Conservation (phyloP, 352 stramenopile species). For the Detonula confervacea region DNA sequence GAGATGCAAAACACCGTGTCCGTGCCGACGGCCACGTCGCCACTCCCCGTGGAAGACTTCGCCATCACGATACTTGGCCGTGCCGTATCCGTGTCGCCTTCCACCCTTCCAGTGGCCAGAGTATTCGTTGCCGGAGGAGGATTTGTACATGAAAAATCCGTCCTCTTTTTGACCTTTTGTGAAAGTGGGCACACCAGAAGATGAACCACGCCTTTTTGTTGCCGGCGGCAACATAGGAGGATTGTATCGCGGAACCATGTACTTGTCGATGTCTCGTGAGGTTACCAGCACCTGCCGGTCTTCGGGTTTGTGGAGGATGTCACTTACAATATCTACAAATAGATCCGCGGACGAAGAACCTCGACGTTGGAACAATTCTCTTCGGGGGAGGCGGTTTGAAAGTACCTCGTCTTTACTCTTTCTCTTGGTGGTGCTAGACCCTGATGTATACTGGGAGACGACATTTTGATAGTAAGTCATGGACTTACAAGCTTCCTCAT, state of each 20-base stretch:
- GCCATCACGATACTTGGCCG: slow-evolving; percentile 50
- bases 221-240: slow-evolving; percentile 28
- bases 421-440: not conserved
- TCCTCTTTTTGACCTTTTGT: slow-evolving; percentile 54
- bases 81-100: slow-evolving; percentile 51
- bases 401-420: slow-evolving; percentile 18
- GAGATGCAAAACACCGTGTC: slow-evolving; percentile 52
- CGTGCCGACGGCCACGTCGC: slow-evolving; percentile 50
- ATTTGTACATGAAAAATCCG: slow-evolving; percentile 54
- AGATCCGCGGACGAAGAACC: slow-evolving; percentile 24
- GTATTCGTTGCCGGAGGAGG: slow-evolving; percentile 47
- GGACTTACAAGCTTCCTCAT: slow-evolving; percentile 20
- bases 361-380: slow-evolving; percentile 37
- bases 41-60: slow-evolving; percentile 56
- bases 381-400: slow-evolving; percentile 18
- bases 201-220: too few relatives aligned
- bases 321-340: slow-evolving; percentile 26
- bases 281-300: slow-evolving; percentile 35
- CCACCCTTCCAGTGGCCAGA: slow-evolving; percentile 51
- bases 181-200: slow-evolving; percentile 24
- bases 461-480: slow-evolving; percentile 27
- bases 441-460: slow-evolving; percentile 21
- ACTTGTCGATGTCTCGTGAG: slow-evolving; percentile 42
- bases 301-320: slow-evolving; percentile 14
- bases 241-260: slow-evolving; percentile 43